Evolutionary conservation across 2,329 filamentous ascomycete species (phyloP).

Genomic region (Elsinoe arachidis): DNA sequence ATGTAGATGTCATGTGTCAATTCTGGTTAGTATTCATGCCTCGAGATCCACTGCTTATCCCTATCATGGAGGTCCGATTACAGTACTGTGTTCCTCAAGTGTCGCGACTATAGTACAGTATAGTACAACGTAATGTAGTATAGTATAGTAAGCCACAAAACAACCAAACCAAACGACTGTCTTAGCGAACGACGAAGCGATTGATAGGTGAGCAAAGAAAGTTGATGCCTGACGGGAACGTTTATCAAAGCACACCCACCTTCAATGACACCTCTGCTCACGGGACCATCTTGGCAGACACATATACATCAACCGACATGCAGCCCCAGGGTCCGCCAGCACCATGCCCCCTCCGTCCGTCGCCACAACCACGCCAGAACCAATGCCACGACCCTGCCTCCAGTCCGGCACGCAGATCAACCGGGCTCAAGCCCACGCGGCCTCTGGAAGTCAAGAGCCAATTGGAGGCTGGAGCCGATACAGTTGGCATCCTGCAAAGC

Average conservation of each 20-base stretch:
- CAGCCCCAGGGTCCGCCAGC: background rate
- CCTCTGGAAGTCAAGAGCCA: no score
- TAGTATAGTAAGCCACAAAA: background rate
- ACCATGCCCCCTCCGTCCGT: background rate
- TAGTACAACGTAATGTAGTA: background rate
- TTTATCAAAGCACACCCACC: background rate
- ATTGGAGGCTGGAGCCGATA: no score
- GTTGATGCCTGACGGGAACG: slow-evolving; percentile 6
- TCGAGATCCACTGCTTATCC: background rate
- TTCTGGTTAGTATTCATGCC: background rate
- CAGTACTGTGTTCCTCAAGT: background rate
- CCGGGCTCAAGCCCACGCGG: background rate
- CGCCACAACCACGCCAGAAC: background rate
- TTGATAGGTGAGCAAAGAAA: background rate
- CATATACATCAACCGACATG: background rate
- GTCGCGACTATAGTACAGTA: background rate
- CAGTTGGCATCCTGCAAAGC: no score
- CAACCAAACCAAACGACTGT: background rate
- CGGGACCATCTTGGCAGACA: background rate
- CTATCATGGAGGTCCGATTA: background rate
- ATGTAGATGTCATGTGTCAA: slow-evolving; percentile 7
- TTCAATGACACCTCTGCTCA: background rate
- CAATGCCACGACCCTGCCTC: background rate
- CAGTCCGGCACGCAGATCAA: background rate
- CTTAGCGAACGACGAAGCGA: background rate